Percentiles rank a stretch among this genome's conserved stretches.
Conservation (phyloP, 2,329 filamentous ascomycete species). For the Pyricularia sp. region DNA sequence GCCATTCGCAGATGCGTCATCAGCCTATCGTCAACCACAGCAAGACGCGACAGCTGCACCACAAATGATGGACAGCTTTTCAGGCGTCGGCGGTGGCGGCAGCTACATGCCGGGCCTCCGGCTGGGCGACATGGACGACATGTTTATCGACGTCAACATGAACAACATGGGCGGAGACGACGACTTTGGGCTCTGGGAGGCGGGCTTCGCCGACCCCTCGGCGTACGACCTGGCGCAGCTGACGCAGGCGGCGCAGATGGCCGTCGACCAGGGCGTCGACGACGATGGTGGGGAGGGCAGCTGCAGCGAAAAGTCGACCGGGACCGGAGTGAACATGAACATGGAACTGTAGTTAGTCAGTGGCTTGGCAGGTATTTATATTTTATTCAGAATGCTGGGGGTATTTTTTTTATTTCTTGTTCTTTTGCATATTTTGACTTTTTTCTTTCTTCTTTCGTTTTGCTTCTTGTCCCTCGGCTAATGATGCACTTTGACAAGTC, state of each 20-base stretch:
- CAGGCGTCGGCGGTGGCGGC: not conserved
- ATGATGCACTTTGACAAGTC: not conserved
- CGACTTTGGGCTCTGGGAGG: constrained; percentile 26
- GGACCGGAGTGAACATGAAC: not conserved
- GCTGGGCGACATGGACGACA: constrained; percentile 12
- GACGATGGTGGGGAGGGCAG: not conserved
- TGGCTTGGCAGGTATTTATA: too few relatives aligned
- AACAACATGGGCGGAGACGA: constrained; percentile 15
- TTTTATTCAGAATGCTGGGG: too few relatives aligned
- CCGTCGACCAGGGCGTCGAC: constrained; percentile 8
- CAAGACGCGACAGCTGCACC: not conserved
- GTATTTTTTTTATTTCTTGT: too few relatives aligned
- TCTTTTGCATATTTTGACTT: too few relatives aligned
- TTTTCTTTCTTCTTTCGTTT: not conserved
- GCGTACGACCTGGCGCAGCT: constrained; percentile 22
- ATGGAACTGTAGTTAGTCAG: not conserved
- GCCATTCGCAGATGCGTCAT: not conserved
- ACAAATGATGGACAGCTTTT: not conserved
- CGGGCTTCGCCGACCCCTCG: constrained; percentile 24
- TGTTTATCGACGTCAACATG: constrained; percentile 18
- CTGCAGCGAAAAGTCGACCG: not conserved
- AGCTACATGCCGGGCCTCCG: constrained; percentile 4
- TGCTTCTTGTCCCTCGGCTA: not conserved
- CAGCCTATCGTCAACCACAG: not conserved
- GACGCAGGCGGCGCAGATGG: constrained; percentile 13